Base-by-base conservation (phyloP, 441 rosid genomes). In the Sinapis alba region DNA sequence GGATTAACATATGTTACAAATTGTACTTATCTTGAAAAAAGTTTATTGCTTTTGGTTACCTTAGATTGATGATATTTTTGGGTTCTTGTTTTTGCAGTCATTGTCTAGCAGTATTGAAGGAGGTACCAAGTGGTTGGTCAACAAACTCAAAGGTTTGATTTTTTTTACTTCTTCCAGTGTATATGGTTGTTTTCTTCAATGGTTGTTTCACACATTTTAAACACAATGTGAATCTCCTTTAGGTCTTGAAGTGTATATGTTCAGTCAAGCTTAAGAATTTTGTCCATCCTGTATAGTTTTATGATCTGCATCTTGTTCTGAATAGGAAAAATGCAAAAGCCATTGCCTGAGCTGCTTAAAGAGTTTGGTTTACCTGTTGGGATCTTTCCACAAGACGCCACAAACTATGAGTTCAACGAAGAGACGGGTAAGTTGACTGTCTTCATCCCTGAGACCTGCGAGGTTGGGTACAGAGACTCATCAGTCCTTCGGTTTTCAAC, bases 281-380 rank as follows among this genome's bases (percentile, higher is more conserved):
- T 30, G 34, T 6, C 6, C 34, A 30, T 30, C 2, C 7, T 30
- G 34, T 30, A 28, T 28, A 28, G 6, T 6, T 10, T 36, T 30
- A 7, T 30, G 43, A n/a, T n/a, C n/a, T 36, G 43, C 30, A 6
- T 56, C 60, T 56, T 76, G 36, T 65, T 77, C 10, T 82, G 56
- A 69, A 63, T 84, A 94, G 98, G 99, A 72, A 92, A 88, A 84
- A 89, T 92, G 96, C 98, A 95, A 82, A 92, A 83, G 79, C 92
- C 99, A 15, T 74, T 95, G 53, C 90, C 90, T 0, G 99, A 95
- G 53, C 81, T 95, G 72, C 86, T 95, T 4, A 87, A 89, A 86
- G 94, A 92, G 71, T 85, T 88, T 78, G 90, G 87, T 65, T 75
- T 95, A 78, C 87, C 97, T 0, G 72, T 87, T 3, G 99, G 99